Conservation (phyloP, 768 basidiomycete species). For the Collybia nuda region DNA sequence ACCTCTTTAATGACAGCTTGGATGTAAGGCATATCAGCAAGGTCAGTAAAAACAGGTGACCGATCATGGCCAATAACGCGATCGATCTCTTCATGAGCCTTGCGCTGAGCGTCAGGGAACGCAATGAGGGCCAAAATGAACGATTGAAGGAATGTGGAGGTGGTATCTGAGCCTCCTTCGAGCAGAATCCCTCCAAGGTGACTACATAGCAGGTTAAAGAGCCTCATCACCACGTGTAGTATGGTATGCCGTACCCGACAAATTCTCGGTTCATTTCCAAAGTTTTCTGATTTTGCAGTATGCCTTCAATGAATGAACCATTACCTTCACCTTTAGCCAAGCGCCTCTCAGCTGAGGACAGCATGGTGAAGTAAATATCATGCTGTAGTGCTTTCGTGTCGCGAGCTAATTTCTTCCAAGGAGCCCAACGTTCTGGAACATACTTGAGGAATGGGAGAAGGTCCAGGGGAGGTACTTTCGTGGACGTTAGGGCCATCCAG, state of each 20-base stretch:
- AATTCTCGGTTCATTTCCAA: slow-evolving; percentile 2
- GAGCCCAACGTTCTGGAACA: slow-evolving; percentile 14
- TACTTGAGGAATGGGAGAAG: slow-evolving; percentile 7
- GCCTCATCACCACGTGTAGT: slow-evolving; percentile 2
- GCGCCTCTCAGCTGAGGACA: slow-evolving; percentile 3
- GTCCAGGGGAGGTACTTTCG: background rate
- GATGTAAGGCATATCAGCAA: slow-evolving; percentile 4
- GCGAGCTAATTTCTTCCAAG: slow-evolving; percentile 11
- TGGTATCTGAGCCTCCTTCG: slow-evolving; percentile 27
- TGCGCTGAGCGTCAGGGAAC: slow-evolving; percentile 23
- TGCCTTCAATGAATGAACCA: slow-evolving; percentile 23
- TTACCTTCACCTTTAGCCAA: slow-evolving; percentile 16
- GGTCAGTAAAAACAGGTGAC: background rate
- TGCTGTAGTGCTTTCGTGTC: slow-evolving; percentile 5
- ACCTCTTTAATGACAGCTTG: slow-evolving; percentile 18
- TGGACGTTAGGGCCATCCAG: background rate
- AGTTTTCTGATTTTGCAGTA: slow-evolving; percentile 7
- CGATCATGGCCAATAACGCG: slow-evolving; percentile 1
- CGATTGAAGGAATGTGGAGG: slow-evolving; percentile 15
- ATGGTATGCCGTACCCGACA: slow-evolving; percentile 17
- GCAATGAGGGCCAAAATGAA: slow-evolving; percentile 16
- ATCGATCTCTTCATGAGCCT: slow-evolving; percentile 2
- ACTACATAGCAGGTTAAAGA: no score
- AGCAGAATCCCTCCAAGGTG: slow-evolving; percentile 7
- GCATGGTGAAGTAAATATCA: slow-evolving; percentile 3